Evolutionary conservation across 805 yeast genomes (phyloP).

Genomic region (Yamadazyma philogaea): DNA sequence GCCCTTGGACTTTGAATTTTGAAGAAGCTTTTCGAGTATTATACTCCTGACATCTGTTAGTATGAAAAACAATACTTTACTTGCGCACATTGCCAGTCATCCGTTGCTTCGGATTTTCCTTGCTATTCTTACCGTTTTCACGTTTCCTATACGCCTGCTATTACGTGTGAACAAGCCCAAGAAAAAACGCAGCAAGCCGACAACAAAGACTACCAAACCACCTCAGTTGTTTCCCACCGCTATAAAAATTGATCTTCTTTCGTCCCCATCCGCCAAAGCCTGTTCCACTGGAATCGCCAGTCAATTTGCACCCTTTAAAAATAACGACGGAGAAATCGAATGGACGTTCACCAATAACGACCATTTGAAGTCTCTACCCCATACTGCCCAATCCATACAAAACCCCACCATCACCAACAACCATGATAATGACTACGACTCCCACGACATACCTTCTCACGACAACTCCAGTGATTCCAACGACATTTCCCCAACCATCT

Average conservation of each 20-base stretch:
- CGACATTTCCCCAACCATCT: slow-evolving; percentile 35
- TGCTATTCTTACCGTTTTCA: slow-evolving; percentile 8
- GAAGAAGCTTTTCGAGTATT: not conserved
- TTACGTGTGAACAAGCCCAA: not conserved
- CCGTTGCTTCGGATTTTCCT: slow-evolving; percentile 11
- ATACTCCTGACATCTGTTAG: not conserved
- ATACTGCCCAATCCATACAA: slow-evolving; percentile 9
- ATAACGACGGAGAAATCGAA: slow-evolving; percentile 53
- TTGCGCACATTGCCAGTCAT: slow-evolving; percentile 5
- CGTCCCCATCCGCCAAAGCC: slow-evolving; percentile 18
- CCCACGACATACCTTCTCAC: not conserved
- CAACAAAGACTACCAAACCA: not conserved
- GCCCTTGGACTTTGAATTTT: not conserved
- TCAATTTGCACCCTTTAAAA: slow-evolving; percentile 49
- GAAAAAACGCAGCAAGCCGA: not conserved
- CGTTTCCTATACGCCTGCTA: slow-evolving; percentile 2
- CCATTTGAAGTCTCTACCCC: slow-evolving; percentile 14
- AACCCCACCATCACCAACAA: not conserved
- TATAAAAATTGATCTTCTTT: slow-evolving; percentile 1
- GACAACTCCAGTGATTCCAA: not conserved
- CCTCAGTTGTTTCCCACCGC: slow-evolving; percentile 5
- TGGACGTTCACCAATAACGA: slow-evolving; percentile 52
- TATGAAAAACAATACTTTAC: slow-evolving; percentile 5
- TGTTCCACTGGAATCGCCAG: slow-evolving; percentile 53
- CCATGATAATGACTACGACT: not conserved